Base-by-base conservation (phyloP, 2,329 filamentous ascomycete species). In the Macroventuria anomochaeta region DNA sequence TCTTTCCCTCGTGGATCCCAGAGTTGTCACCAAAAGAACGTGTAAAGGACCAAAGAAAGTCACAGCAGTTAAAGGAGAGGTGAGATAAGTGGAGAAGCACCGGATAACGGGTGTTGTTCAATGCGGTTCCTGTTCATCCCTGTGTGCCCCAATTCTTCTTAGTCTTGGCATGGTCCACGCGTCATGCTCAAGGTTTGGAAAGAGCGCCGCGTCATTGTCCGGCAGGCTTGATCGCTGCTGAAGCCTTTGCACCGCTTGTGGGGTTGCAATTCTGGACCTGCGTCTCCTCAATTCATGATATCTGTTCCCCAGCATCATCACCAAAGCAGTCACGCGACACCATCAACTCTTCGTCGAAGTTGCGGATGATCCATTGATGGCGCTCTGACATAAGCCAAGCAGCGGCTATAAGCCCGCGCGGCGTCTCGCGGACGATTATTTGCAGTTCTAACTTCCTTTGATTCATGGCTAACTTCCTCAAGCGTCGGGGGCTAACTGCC, bases 311-410 rank as follows among this genome's bases (percentile, higher is more conserved):
- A 44, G 28, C 39, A 29, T 21, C 38, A 33, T 33, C 25, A 26
- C 7, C 21, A 38, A 11, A 5, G 5, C 32, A 40, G 44, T 49
- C 51, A 54, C 51, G 44, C 51, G 51, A 54, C 44, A 44, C 15
- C 17, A 34, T 15, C 17, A 26, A 25, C 15, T 17, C 21, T 18
- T 53, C 42, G 21, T 25, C n/a, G 13, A n/a, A 39, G 3, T 39
- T 39, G 38, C 32, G n/a, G 26, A 32, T 20, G 18, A 33, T 31
- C n/a, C 43, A 32, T 32, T 23, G 33, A 34, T 17, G 34, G 15
- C 39, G 20, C 7, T 13, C 44, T 46, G 51, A 54, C 51, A 44
- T 40, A 54, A n/a, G 51, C 51, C 51, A 49, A 54, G 51, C 39
- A 31, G 17, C 36, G 28, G 44, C 4, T 26, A 21, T 37, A 38